Evolutionary conservation across 169 alveolate genomes (phyloP).

Genomic region (Cryptosporidium ryanae): DNA sequence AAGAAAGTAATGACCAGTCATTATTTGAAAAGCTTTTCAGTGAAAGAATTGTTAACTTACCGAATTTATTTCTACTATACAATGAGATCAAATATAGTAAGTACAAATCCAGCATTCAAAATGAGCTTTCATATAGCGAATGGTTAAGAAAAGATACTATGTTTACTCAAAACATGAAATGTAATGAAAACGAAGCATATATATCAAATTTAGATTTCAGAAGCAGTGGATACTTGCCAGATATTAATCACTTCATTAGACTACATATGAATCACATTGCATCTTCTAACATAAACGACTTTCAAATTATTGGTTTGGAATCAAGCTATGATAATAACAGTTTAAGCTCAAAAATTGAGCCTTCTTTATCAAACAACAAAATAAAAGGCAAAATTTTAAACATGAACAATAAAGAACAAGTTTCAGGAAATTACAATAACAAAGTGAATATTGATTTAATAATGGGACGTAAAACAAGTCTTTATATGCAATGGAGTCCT

Average conservation of each 20-base stretch:
- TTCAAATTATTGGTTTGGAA: constrained; percentile 26
- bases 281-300: not conserved
- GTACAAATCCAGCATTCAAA: constrained; percentile 28
- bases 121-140: constrained; percentile 17
- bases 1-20: not conserved
- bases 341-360: not conserved
- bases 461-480: not conserved
- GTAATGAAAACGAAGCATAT: not conserved
- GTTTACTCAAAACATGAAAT: not conserved
- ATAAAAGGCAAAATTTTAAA: too few species aligned
- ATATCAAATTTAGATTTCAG: not conserved
- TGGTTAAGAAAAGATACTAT: constrained; percentile 14
- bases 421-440: too few species aligned
- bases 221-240: not conserved
- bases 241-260: constrained; percentile 18
- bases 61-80: constrained; percentile 34
- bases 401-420: too few species aligned
- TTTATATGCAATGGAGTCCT: constrained; percentile 65
- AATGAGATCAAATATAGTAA: constrained; percentile 33
- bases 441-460: not conserved
- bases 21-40: constrained; percentile 19
- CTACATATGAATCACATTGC: constrained; percentile 1
- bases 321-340: not conserved
- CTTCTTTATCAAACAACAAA: not conserved
- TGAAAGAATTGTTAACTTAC: constrained; percentile 20